Evolutionary conservation across 345 rosid genomes (phyloP).

Genomic region (Arabidopsis thaliana): DNA sequence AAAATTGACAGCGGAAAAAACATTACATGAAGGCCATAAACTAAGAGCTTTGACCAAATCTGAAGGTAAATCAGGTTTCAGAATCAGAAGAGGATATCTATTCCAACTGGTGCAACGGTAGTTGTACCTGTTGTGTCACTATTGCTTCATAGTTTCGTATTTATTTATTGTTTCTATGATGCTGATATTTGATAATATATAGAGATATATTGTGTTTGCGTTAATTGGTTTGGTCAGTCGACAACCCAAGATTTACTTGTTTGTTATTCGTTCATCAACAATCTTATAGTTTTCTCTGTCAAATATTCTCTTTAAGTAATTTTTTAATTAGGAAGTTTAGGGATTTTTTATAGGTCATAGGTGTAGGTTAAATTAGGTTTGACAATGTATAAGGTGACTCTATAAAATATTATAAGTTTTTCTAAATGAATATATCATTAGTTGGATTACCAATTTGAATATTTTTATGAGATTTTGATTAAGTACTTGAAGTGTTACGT

Average conservation of each 20-base stretch:
- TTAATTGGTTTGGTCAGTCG: conserved; percentile 7
- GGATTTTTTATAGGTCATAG: too few relatives aligned
- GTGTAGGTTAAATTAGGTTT: neutral
- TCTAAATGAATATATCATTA: too few relatives aligned
- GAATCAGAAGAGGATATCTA: conserved; percentile 26
- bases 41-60: conserved; percentile 41
- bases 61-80: conserved; percentile 19
- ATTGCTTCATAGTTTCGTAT: neutral
- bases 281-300: conserved; percentile 1
- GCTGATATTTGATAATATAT: conserved; percentile 1
- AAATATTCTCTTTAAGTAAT: neutral
- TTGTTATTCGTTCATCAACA: conserved; percentile 2
- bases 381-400: neutral
- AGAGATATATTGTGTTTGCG: neutral
- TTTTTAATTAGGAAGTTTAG: neutral
- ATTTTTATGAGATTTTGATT: too few relatives aligned
- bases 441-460: too few relatives aligned
- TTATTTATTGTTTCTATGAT: neutral
- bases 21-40: conserved; percentile 41
- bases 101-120: conserved; percentile 35
- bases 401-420: too few relatives aligned
- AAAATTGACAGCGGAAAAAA: conserved; percentile 33
- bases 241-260: conserved; percentile 24
- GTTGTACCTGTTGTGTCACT: conserved; percentile 33
- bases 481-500: too few relatives aligned